Evolutionary conservation across 257 asterid genomes (phyloP).

Genomic region (Apocynum venetum): DNA sequence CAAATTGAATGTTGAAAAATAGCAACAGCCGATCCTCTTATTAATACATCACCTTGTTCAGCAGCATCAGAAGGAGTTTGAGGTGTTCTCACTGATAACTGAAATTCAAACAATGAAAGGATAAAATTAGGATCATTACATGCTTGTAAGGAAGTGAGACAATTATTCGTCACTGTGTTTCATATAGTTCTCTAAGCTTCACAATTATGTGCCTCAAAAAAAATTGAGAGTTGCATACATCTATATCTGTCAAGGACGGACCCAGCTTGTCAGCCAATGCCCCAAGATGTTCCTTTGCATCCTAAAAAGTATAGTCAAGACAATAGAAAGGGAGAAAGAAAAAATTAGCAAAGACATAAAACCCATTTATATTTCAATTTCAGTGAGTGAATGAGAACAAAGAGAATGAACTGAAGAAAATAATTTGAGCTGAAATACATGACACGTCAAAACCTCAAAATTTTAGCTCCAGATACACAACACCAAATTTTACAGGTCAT

Average conservation of each 20-base stretch:
- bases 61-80: constrained; percentile 60
- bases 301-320: constrained; percentile 42
- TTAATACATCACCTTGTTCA: constrained; percentile 75
- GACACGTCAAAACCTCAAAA: neutral
- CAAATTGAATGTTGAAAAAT: constrained; percentile 25
- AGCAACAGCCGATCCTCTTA: constrained; percentile 33
- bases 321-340: neutral
- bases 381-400: neutral
- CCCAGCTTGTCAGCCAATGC: constrained; percentile 98
- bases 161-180: neutral
- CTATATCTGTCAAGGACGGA: constrained; percentile 77
- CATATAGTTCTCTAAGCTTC: neutral
- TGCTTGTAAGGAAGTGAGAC: constrained; percentile 4
- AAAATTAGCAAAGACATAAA: neutral
- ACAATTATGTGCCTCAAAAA: constrained; percentile 1
- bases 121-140: constrained; percentile 20
- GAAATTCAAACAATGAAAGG: constrained; percentile 31
- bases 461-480: neutral
- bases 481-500: neutral
- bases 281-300: constrained; percentile 96
- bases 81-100: constrained; percentile 69
- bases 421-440: neutral
- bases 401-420: neutral
- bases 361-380: neutral
- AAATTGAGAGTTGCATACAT: constrained; percentile 48